Evolutionary conservation across 345 rosid genomes (phyloP).

Genomic region (Brassica nigra): DNA sequence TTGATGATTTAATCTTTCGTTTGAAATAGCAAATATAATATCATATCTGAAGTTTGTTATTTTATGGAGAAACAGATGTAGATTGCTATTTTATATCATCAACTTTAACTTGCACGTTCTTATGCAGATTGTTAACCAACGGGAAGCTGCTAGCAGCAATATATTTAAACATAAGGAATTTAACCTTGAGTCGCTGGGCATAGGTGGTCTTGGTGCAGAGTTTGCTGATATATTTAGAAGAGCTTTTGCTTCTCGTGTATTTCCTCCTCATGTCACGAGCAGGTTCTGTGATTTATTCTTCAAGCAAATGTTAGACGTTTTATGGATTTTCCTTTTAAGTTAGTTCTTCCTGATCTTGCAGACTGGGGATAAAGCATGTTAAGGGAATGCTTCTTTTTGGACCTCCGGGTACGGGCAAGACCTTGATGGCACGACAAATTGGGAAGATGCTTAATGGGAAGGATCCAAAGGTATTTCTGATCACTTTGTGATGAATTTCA

Average conservation of each 20-base stretch:
- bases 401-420: constrained; percentile 99
- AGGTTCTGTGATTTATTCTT: constrained; percentile 53
- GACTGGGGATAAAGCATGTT: constrained; percentile 97
- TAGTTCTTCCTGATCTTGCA: constrained; percentile 45
- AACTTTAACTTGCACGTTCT: constrained; percentile 3
- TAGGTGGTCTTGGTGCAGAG: constrained; percentile 97
- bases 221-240: constrained; percentile 98
- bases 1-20: not conserved
- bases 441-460: constrained; percentile 98
- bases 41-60: constrained; percentile 13
- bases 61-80: not conserved
- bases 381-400: constrained; percentile 98
- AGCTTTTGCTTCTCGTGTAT: constrained; percentile 99
- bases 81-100: constrained; percentile 12
- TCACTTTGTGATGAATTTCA: not conserved
- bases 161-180: constrained; percentile 94
- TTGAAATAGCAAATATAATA: not conserved
- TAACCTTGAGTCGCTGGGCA: constrained; percentile 94
- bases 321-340: constrained; percentile 26
- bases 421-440: constrained; percentile 99
- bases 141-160: constrained; percentile 96
- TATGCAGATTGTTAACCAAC: constrained; percentile 87
- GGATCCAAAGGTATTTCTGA: constrained; percentile 89
- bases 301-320: constrained; percentile 17
- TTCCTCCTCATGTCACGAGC: constrained; percentile 92